Evolutionary conservation across 192 early-diverging fungal genomes (phyloP).

Genomic region (Umbelopsis vinacea): DNA sequence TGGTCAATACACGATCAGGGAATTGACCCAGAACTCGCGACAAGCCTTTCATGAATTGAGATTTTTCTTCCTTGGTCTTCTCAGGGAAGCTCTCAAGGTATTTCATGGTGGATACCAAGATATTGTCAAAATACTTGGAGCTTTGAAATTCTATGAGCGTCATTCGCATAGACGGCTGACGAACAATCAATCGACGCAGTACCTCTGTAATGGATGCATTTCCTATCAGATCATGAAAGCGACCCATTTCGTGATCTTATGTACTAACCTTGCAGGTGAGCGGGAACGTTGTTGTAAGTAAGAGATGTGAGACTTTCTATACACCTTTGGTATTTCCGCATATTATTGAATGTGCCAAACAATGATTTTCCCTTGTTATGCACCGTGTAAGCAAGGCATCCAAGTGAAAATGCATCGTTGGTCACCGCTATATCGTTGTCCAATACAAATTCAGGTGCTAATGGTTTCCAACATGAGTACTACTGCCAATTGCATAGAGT

Average conservation of each 20-base stretch:
- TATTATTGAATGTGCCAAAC: slow-evolving; percentile 64
- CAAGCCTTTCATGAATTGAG: slow-evolving; percentile 80
- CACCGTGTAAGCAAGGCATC: slow-evolving; percentile 74
- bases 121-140: slow-evolving; percentile 77
- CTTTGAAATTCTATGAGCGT: slow-evolving; percentile 66
- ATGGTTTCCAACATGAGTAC: background rate
- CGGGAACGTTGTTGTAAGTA: slow-evolving; percentile 53
- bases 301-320: slow-evolving; percentile 48
- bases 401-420: slow-evolving; percentile 81
- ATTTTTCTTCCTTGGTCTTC: slow-evolving; percentile 77
- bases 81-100: slow-evolving; percentile 82
- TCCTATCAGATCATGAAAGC: background rate
- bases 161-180: slow-evolving; percentile 59
- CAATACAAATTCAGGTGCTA: slow-evolving; percentile 74
- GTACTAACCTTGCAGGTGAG: slow-evolving; percentile 52
- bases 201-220: slow-evolving; percentile 38
- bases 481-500: background rate
- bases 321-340: slow-evolving; percentile 65
- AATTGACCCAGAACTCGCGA: slow-evolving; percentile 72
- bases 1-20: slow-evolving; percentile 65
- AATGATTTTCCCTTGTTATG: slow-evolving; percentile 71
- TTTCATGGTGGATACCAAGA: slow-evolving; percentile 76
- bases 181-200: slow-evolving; percentile 57
- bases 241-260: background rate
- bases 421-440: slow-evolving; percentile 56